These are phyloP conservation scores for Albifimbria verrucaria DNA, from an alignment of 2,329 filamentous ascomycete genomes.

Conservation along the genomic window DNA sequence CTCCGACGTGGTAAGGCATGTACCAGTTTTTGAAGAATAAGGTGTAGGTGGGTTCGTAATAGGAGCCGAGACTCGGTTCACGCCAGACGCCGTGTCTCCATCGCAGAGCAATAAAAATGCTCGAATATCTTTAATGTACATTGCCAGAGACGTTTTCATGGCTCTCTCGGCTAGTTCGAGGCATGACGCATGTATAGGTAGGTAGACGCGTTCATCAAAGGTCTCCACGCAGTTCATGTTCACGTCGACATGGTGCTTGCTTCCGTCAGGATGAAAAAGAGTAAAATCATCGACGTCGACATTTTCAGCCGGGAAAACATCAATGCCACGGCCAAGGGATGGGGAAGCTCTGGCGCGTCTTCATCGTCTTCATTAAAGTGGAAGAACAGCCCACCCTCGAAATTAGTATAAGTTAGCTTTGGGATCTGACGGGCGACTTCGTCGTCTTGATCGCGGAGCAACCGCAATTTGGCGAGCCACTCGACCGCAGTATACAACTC, in stretches of 20 bases:
- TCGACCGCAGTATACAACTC: background rate
- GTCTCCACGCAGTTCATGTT: background rate
- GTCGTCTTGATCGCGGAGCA: background rate
- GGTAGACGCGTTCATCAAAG: background rate
- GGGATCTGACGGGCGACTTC: background rate
- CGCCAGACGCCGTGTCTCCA: background rate
- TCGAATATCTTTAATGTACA: background rate
- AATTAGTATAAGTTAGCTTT: background rate
- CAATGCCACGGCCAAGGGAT: background rate
- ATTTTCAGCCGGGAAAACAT: background rate
- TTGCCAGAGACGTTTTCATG: background rate
- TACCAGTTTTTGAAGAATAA: background rate
- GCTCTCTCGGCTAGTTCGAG: background rate
- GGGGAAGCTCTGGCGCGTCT: background rate
- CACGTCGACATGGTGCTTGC: background rate
- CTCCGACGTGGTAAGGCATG: background rate
- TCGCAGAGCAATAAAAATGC: background rate
- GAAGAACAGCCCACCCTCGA: background rate
- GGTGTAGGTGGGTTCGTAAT: background rate
- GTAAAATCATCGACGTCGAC: background rate
- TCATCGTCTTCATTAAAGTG: background rate
- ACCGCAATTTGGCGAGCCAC: background rate
- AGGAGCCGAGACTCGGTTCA: background rate
- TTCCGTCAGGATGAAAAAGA: background rate
- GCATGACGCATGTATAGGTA: background rate